Evolutionary conservation across 1,284 basidiomycete genomes (phyloP), one percentile per base, ranked within the genome.

Genomic region (Austroboletus sp.): DNA sequence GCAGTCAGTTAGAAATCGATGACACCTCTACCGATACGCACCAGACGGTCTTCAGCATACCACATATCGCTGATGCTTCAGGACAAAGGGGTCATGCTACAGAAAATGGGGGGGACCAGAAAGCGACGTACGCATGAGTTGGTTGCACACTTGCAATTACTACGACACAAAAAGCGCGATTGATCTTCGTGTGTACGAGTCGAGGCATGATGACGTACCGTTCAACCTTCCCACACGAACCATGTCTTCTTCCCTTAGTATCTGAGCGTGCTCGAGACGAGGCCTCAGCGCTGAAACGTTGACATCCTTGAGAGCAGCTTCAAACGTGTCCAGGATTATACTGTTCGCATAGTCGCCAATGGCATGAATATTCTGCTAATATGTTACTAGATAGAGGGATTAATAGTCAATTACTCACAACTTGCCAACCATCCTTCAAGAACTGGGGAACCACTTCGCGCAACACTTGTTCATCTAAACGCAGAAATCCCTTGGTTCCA

Each of bases 341-440:
- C 82, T 76, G 60, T 95, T 95, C 27, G 92, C 91, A 40, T 85
- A 78, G 65, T 96, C 93, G 9, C 93, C 93, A 34, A 96, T 93
- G 10, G 88, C 88, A 66, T 95, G 91, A 9, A 90, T 80, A 57
- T 91, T 91, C 85, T 90, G 52, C 16, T 50, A 15, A 45, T 44
- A 12, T 30, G 30, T 11, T 11, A 21, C 49, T 23, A 42, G 27
- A 16, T 17, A 39, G 40, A 47, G n/a, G 44, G 15, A 23, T 6
- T 6, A 31, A 33, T 7, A 11, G 27, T 32, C 36, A n/a, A 49
- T 23, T 21, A 70, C 85, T 63, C 62, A 89, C 89, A 52, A 85
- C 81, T 70, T 87, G 84, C 83, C 84, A 87, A 3, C 82, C 82
- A 62, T 89, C 83, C 38, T 75, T 71, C 56, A 90, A 65, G 65